These are phyloP conservation scores for Phylloporus sp. DNA, from an alignment of 768 basidiomycete genomes.

Conservation along the genomic window DNA sequence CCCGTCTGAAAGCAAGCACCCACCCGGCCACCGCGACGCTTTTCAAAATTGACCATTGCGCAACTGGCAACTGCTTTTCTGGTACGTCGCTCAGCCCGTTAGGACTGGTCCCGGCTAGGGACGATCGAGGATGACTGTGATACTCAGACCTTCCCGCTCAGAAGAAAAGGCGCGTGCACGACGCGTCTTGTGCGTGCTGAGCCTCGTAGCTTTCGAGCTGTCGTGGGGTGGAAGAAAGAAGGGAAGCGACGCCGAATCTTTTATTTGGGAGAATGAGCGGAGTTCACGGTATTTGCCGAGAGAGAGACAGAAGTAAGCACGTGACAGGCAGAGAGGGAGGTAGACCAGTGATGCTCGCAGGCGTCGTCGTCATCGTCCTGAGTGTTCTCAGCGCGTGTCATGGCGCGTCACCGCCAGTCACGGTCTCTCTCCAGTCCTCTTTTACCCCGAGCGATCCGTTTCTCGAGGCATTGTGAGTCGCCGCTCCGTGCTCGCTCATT, in stretches of 20 bases:
- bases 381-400: constrained; percentile 10
- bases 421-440: constrained; percentile 27
- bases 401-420: constrained; percentile 29
- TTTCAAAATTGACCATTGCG: constrained; percentile 24
- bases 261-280: constrained; percentile 11
- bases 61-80: constrained; percentile 24
- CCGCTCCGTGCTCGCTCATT: not conserved
- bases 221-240: constrained; percentile 6
- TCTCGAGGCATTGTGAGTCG: constrained; percentile 29
- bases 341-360: too few relatives aligned
- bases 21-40: constrained; percentile 26
- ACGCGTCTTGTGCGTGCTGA: constrained; percentile 25
- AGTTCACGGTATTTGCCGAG: constrained; percentile 17
- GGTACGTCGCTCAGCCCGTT: constrained; percentile 26
- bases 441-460: constrained; percentile 25
- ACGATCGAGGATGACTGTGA: constrained; percentile 27
- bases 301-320: constrained; percentile 7
- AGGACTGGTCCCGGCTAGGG: constrained; percentile 26
- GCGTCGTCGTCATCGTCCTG: constrained; percentile 16
- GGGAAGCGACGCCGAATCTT: not conserved
- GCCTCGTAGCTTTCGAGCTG: constrained; percentile 30
- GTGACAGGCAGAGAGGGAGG: constrained; percentile 15
- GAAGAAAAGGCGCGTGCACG: constrained; percentile 15
- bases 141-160: constrained; percentile 35
- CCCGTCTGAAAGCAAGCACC: not conserved